Base-by-base conservation (phyloP, 2,329 filamentous ascomycete genomes). In the Orbilia ellipsospora region DNA sequence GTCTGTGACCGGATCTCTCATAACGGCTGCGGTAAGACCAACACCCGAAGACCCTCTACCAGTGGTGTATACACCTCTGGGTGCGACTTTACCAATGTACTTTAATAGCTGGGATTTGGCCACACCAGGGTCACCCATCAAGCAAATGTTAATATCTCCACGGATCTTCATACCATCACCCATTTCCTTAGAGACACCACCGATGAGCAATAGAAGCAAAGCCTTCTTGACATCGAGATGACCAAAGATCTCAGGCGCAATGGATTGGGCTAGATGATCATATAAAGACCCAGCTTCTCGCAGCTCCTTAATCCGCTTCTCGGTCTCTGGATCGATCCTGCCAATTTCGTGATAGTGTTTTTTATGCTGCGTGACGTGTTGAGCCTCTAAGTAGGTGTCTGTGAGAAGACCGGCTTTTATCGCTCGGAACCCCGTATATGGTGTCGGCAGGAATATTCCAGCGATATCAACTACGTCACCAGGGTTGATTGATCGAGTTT, bases 61-160 rank as follows among this genome's bases (percentile, higher is more conserved):
- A 2, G 91, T 92, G 4, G 91, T 94, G 83, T 94, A 94, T 12
- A 94, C 90, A 80, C 93, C 94, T 77, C 95, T 92, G 77, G 95
- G 95, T 0, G 95, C 94, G 31, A 99, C 95, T 84, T 99, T 98
- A 78, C 93, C 93, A 81, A 99, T 98, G 83, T 99, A 99, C 84
- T 97, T 98, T 78, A 99, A 87, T 78, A 99, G 85, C 85, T 99
- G 95, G 44, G 95, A 99, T 85, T 99, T 99, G 84, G 95, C 95
- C 81, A 99, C 95, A 92, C 95, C 95, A 82, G 95, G 95, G 81
- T 99, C 95, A 87, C 95, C 95, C 95, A 99, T 99, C 81, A 99
- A 85, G 82, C 95, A 98, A 77, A 99, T 90, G 84, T 99, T 99
- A 85, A 99, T 96, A 81, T 99, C 95, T 80, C 95, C 95, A 87